Base-by-base conservation (phyloP, 805 yeast species). In the Scheffersomyces lignosus region DNA sequence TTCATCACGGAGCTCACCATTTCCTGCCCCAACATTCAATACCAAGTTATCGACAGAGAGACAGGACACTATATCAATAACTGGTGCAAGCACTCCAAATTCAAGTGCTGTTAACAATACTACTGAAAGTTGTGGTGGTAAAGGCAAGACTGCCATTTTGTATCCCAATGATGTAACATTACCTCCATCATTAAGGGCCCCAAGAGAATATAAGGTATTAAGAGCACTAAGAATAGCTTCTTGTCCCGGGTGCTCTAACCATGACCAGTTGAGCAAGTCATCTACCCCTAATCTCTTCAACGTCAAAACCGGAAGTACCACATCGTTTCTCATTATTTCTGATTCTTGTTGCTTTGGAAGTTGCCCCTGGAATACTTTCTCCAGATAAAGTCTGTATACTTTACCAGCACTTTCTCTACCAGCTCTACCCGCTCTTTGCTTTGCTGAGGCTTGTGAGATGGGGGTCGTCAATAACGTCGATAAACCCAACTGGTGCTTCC, bases 391-490 rank as follows among this genome's bases (percentile, higher is more conserved):
- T 41, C 98, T 66, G 62, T 73, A 93, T 29, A 93, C 87, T 58
- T 91, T 91, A 29, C 99, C 99, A 9, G 57, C 51, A 20, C 84
- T 78, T 64, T 93, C 98, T 78, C 99, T 87, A 44, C 99, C 99
- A n/a, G 99, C 98, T 73, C 99, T 86, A 59, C 99, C 99, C 31
- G 90, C 81, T 62, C 99, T 72, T 66, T 93, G 99, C 24, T 86
- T 78, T 0, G 98, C 99, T 27, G 96, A 85, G 0, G 98, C 95
- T 52, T 85, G 87, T 0, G 98, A 89, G 15, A 93, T 82, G 1
- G 99, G 93, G 0, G 93, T 88, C 0, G 96, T 90, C 34, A 93
- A 66, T 52, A 93, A 75, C 0, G 97, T 86, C n/a, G 96, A 91
- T 23, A 93, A 73, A 0, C 97, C 97, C 27, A 93, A 66, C 48